Evolutionary conservation across 331 rosid species (phyloP).

Genomic region (Arachis monticola): DNA sequence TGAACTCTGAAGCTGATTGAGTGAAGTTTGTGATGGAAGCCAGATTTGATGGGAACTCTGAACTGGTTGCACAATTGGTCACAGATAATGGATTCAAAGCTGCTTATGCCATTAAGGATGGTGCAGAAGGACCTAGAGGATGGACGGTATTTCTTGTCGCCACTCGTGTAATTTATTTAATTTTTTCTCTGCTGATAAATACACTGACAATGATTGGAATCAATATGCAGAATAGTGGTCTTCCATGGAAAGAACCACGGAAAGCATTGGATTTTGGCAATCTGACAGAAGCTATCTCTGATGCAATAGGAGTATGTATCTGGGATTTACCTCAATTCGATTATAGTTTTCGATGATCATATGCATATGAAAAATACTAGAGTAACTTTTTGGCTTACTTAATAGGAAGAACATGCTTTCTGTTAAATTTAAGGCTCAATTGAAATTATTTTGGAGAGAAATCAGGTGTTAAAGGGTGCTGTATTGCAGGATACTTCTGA

Average conservation of each 20-base stretch:
- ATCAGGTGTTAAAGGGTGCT: slow-evolving; percentile 23
- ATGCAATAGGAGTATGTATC: slow-evolving; percentile 74
- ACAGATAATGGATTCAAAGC: slow-evolving; percentile 89
- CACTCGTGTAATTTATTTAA: background rate
- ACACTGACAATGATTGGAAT: slow-evolving; percentile 30
- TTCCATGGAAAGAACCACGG: slow-evolving; percentile 79
- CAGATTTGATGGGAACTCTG: slow-evolving; percentile 97
- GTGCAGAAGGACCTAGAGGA: slow-evolving; percentile 96
- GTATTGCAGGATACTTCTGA: slow-evolving; percentile 73
- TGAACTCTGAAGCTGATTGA: slow-evolving; percentile 62
- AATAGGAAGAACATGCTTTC: slow-evolving; percentile 2
- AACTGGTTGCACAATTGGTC: slow-evolving; percentile 92
- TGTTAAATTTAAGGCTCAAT: slow-evolving; percentile 4
- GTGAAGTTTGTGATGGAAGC: slow-evolving; percentile 79
- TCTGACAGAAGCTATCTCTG: slow-evolving; percentile 66
- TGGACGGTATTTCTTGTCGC: slow-evolving; percentile 71
- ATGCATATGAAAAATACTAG: background rate
- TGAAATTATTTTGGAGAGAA: background rate
- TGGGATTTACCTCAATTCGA: slow-evolving; percentile 26
- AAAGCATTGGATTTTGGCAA: slow-evolving; percentile 61
- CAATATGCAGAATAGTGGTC: slow-evolving; percentile 77
- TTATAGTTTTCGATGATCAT: slow-evolving; percentile 26
- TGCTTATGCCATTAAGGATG: slow-evolving; percentile 93
- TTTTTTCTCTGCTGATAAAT: slow-evolving; percentile 7
- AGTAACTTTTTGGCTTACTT: slow-evolving; percentile 12